phyloP scores from a whole-genome alignment of 2,329 filamentous ascomycete genomes.

The Fusarium albidum region DNA sequence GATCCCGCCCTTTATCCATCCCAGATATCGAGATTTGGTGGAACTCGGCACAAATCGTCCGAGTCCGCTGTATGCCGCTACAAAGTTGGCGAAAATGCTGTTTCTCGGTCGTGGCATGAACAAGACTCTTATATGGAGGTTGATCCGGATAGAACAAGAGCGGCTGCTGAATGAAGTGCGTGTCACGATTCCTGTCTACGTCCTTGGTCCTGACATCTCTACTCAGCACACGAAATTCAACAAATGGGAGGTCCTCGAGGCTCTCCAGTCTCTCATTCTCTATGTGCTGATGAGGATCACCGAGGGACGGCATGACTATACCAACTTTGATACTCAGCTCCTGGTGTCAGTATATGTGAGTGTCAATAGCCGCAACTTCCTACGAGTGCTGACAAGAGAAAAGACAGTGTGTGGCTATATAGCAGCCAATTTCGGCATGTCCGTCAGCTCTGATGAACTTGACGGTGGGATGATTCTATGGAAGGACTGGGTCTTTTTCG shows the following conservation, averaged over 20 bases:
- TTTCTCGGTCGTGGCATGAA: constrained; percentile 2
- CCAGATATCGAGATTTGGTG: background rate
- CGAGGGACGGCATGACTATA: constrained; percentile 10
- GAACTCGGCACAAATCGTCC: background rate
- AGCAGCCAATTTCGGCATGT: background rate
- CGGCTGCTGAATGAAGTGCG: constrained; percentile 2
- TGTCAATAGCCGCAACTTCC: background rate
- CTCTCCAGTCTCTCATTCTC: constrained; percentile 6
- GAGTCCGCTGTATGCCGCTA: background rate
- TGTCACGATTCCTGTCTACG: background rate
- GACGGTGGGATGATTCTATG: constrained; percentile 1
- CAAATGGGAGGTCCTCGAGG: constrained; percentile 5
- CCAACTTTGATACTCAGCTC: constrained; percentile 5
- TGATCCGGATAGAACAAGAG: constrained; percentile 9
- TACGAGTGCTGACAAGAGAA: too few relatives aligned
- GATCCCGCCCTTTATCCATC: constrained; percentile 3
- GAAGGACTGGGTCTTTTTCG: constrained; percentile 5
- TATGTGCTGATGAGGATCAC: constrained; percentile 1
- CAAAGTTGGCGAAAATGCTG: background rate
- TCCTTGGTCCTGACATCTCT: background rate
- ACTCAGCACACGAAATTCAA: background rate
- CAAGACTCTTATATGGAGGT: constrained; percentile 4
- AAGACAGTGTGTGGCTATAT: constrained; percentile 1
- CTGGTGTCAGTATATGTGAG: background rate
- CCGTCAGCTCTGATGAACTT: constrained; percentile 1